These are phyloP conservation scores for Solanum appendiculatum DNA, from an alignment of 257 asterid species.

Conservation along the genomic window DNA sequence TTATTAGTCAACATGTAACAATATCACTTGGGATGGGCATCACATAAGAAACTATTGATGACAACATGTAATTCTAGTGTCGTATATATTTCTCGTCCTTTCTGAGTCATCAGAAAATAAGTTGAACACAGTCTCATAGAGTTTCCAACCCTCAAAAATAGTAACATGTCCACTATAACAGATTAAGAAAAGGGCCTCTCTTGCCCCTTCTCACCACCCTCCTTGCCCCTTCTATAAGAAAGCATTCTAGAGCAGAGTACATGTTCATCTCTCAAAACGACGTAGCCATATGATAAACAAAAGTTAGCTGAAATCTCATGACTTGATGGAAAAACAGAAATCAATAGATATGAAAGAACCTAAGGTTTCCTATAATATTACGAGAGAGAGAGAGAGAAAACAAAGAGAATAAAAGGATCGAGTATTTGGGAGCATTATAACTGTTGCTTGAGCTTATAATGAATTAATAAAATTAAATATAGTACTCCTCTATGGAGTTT, in stretches of 20 bases:
- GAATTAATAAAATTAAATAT: neutral
- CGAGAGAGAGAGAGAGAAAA: neutral
- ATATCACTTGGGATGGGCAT: neutral
- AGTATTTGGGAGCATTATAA: neutral
- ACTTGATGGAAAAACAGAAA: neutral
- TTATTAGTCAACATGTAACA: neutral
- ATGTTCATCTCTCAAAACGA: neutral
- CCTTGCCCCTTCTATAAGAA: neutral
- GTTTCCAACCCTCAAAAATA: neutral
- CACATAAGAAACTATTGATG: neutral
- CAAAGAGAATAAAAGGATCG: neutral
- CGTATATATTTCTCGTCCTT: neutral
- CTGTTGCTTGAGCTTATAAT: too few relatives aligned
- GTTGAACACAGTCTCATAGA: neutral
- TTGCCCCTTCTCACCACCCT: neutral
- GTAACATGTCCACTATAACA: neutral
- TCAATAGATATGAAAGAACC: neutral
- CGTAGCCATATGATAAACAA: neutral
- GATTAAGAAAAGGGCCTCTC: neutral
- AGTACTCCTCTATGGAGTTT: neutral
- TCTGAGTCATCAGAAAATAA: neutral
- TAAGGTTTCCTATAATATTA: neutral
- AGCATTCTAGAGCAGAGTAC: neutral
- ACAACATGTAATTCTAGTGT: neutral
- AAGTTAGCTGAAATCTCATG: neutral